Percentiles rank a stretch among this genome's conserved stretches.
Conservation (phyloP, 352 stramenopile genomes). For the Halophytophthora batemanensis region DNA sequence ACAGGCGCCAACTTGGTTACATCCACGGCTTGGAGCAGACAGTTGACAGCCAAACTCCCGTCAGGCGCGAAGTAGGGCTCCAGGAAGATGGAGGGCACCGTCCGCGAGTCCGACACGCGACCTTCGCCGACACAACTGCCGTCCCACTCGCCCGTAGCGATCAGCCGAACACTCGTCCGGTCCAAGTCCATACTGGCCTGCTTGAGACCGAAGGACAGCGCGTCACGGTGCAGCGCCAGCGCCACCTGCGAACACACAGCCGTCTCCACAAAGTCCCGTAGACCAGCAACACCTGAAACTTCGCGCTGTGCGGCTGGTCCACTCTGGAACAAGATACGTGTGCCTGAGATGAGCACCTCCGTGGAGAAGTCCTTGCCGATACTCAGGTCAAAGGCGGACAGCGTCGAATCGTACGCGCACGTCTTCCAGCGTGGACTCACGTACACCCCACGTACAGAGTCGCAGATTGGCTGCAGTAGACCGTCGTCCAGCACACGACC, state of each 20-base stretch:
- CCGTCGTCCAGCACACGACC: constrained; percentile 74
- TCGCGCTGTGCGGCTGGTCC: constrained; percentile 55
- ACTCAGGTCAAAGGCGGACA: constrained; percentile 75
- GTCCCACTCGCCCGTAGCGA: constrained; percentile 76
- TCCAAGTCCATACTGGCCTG: constrained; percentile 78
- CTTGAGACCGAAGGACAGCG: constrained; percentile 70
- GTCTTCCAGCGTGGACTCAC: constrained; percentile 77
- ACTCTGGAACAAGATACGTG: constrained; percentile 69
- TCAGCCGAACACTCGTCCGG: constrained; percentile 65
- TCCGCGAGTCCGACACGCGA: constrained; percentile 70
- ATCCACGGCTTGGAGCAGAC: constrained; percentile 67
- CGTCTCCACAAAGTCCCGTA: constrained; percentile 71
- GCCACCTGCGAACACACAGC: constrained; percentile 77
- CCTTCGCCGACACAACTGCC: constrained; percentile 84
- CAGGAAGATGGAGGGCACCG: constrained; percentile 66
- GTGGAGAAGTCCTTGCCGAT: constrained; percentile 85
- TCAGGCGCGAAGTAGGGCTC: constrained; percentile 65
- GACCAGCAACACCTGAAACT: constrained; percentile 50
- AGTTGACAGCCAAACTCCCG: constrained; percentile 60
- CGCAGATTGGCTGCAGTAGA: constrained; percentile 76
- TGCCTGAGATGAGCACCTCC: constrained; percentile 77
- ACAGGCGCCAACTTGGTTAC: constrained; percentile 33
- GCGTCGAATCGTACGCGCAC: constrained; percentile 70
- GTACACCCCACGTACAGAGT: constrained; percentile 79
- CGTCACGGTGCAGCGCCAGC: constrained; percentile 63